Percentiles rank a stretch among this genome's conserved stretches.
phyloP scores from a whole-genome alignment of 2,329 filamentous ascomycete species.

The Ambrosiella cleistominuta region DNA sequence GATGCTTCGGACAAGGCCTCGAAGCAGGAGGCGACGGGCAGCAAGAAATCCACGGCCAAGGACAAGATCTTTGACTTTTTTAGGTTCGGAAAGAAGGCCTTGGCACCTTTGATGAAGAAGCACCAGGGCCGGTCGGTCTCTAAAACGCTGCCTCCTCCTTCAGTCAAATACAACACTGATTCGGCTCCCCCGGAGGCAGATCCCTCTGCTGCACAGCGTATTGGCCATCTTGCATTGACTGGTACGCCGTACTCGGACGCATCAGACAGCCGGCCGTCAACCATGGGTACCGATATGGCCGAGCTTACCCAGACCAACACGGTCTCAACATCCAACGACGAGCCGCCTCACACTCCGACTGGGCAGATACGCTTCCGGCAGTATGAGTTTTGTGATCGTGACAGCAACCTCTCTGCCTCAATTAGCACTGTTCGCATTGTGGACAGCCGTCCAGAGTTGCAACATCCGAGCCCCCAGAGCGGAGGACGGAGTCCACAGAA shows the following conservation, averaged over 20 bases:
- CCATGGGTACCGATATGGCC: background rate
- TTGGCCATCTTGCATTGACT: background rate
- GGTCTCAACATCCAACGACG: constrained; percentile 2
- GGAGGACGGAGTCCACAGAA: constrained; percentile 4
- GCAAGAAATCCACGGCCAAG: background rate
- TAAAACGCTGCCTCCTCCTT: background rate
- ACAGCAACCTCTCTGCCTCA: constrained; percentile 9
- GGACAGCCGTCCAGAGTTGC: constrained; percentile 6
- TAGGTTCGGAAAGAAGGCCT: constrained; percentile 8
- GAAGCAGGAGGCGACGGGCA: background rate
- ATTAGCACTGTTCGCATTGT: constrained; percentile 11
- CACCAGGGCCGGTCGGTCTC: background rate
- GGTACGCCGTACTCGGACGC: background rate
- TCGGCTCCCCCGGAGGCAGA: background rate
- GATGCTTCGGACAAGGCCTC: background rate
- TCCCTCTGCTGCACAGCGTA: background rate
- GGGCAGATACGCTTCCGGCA: background rate
- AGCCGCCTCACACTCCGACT: constrained; percentile 3
- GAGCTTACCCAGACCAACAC: constrained; percentile 4
- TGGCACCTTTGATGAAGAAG: constrained; percentile 9
- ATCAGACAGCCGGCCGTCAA: constrained; percentile 5
- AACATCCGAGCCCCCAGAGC: constrained; percentile 12
- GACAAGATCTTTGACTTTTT: constrained; percentile 5
- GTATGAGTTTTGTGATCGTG: constrained; percentile 8
- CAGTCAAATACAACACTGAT: background rate